These are phyloP conservation scores for Discostella stelligera DNA, from an alignment of 352 stramenopile genomes.

Conservation along the genomic window DNA sequence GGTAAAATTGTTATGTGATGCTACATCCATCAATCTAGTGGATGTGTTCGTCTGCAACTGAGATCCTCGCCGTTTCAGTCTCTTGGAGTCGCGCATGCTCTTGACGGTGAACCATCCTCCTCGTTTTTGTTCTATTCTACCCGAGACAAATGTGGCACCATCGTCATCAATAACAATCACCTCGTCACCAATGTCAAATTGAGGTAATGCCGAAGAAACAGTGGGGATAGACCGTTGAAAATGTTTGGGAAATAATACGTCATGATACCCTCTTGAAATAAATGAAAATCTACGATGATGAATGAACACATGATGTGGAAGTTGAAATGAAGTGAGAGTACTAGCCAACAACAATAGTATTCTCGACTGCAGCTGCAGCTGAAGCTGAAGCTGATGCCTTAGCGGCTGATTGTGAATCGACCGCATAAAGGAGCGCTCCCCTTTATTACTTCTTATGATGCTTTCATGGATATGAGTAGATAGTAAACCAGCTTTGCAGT, in stretches of 20 bases:
- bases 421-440: too few species aligned
- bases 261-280: not conserved
- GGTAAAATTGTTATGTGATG: not conserved
- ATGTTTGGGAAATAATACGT: not conserved
- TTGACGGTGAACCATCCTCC: slow-evolving; percentile 38
- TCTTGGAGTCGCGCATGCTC: slow-evolving; percentile 8
- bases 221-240: not conserved
- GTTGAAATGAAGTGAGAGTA: not conserved
- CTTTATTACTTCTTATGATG: too few species aligned
- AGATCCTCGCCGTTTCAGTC: slow-evolving; percentile 23
- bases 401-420: not conserved
- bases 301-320: not conserved
- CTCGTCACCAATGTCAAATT: slow-evolving; percentile 16
- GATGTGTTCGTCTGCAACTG: slow-evolving; percentile 19
- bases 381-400: not conserved
- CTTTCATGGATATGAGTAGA: too few species aligned
- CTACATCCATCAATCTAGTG: not conserved
- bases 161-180: slow-evolving; percentile 15
- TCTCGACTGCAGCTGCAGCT: not conserved
- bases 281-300: not conserved
- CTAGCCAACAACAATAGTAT: not conserved
- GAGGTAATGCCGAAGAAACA: not conserved
- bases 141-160: slow-evolving; percentile 3
- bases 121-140: slow-evolving; percentile 18
- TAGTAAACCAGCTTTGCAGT: too few species aligned